Percentiles rank a stretch among this genome's conserved stretches.
Evolutionary conservation across 495 filamentous ascomycete species (phyloP).

Genomic region (Neurospora sp.): DNA sequence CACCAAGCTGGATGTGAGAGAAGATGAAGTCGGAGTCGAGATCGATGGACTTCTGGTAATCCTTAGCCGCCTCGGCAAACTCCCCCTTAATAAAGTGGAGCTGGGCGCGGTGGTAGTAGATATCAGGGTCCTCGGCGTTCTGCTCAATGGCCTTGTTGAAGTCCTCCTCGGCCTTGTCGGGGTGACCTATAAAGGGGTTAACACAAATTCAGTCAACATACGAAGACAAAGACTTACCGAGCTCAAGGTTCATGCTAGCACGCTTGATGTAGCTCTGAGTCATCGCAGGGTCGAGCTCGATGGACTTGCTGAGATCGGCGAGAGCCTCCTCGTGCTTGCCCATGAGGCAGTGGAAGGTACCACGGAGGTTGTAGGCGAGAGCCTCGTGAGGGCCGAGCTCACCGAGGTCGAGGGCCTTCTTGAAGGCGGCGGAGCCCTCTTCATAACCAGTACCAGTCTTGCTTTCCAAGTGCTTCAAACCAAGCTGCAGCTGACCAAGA

Average conservation of each 20-base stretch:
- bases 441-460: constrained; percentile 86
- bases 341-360: constrained; percentile 86
- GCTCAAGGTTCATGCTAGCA: constrained; percentile 93
- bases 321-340: constrained; percentile 79
- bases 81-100: constrained; percentile 95
- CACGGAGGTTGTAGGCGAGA: constrained; percentile 88
- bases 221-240: constrained; percentile 49
- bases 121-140: constrained; percentile 85
- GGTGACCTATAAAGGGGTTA: constrained; percentile 50
- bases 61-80: constrained; percentile 86
- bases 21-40: constrained; percentile 94
- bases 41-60: constrained; percentile 99
- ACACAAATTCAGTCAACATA: neutral
- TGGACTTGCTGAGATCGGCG: constrained; percentile 76
- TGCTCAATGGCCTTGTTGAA: constrained; percentile 78
- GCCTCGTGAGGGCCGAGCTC: constrained; percentile 74
- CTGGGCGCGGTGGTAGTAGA: constrained; percentile 98
- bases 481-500: constrained; percentile 72
- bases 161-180: constrained; percentile 76
- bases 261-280: constrained; percentile 98
- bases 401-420: constrained; percentile 71
- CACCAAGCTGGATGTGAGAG: constrained; percentile 98
- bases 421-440: constrained; percentile 73
- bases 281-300: constrained; percentile 74
- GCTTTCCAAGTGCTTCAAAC: constrained; percentile 66